Evolutionary conservation across 768 basidiomycete species (phyloP).

Genomic region (Podaxis rugospora): DNA sequence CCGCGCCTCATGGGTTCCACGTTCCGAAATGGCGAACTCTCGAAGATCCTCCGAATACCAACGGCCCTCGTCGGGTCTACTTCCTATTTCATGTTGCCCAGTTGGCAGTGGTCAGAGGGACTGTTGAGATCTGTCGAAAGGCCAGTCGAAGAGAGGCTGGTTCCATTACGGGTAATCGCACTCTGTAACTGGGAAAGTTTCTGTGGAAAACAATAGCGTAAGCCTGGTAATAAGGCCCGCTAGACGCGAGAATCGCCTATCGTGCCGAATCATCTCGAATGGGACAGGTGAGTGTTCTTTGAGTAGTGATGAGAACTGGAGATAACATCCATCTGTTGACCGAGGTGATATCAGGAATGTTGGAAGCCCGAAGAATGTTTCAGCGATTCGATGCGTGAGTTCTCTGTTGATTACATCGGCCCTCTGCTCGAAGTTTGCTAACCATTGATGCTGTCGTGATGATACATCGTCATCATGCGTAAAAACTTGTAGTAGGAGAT

Average conservation of each 20-base stretch:
- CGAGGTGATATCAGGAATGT: not conserved
- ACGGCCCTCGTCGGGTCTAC: not conserved
- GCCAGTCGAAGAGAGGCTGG: not conserved
- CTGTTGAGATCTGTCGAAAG: not conserved
- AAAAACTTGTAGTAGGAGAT: not conserved
- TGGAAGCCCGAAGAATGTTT: constrained; percentile 4
- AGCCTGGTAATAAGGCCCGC: not conserved
- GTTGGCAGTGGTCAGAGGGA: not conserved
- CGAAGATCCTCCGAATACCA: constrained; percentile 1
- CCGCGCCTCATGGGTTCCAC: constrained; percentile 6
- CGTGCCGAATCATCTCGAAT: not conserved
- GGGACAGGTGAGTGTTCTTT: not conserved
- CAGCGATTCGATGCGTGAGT: not conserved
- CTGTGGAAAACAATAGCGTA: not conserved
- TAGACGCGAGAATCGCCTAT: not conserved
- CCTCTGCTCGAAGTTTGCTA: not conserved
- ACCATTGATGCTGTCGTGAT: not conserved
- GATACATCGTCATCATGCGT: not conserved
- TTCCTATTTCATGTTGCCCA: not conserved
- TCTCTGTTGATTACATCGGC: not conserved
- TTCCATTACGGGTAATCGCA: not conserved
- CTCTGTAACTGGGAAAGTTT: not conserved
- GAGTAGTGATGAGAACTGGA: not conserved
- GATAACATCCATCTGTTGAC: constrained; percentile 2
- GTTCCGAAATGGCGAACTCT: constrained; percentile 3